Percentiles rank a stretch among this genome's conserved stretches.
These are phyloP conservation scores for Senna tora DNA, from an alignment of 306 rosid species.

Conservation along the genomic window DNA sequence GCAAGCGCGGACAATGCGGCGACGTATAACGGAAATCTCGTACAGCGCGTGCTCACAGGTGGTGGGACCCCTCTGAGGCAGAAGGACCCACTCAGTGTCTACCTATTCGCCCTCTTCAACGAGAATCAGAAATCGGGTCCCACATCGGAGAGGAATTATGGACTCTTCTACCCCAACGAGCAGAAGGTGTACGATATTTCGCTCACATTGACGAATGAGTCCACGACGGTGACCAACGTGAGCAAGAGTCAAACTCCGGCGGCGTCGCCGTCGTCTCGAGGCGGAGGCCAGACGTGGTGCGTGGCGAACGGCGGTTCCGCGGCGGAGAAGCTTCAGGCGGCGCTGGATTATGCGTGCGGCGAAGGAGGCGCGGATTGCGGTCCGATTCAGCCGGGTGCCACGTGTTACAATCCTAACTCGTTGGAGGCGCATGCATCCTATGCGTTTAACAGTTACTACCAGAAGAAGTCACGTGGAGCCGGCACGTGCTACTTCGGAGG, in stretches of 20 bases:
- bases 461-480: conserved; percentile 43
- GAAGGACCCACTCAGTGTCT: conserved; percentile 43
- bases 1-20: conserved; percentile 53
- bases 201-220: conserved; percentile 18
- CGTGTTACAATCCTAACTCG: conserved; percentile 63
- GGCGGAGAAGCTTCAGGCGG: conserved; percentile 51
- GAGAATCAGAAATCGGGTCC: conserved; percentile 60
- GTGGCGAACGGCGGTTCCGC: conserved; percentile 54
- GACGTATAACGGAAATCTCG: conserved; percentile 64
- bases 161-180: conserved; percentile 56
- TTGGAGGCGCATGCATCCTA: conserved; percentile 72
- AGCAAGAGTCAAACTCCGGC: conserved; percentile 43
- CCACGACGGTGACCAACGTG: conserved; percentile 11
- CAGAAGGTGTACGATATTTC: conserved; percentile 51
- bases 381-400: conserved; percentile 54
- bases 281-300: conserved; percentile 57
- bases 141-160: conserved; percentile 65
- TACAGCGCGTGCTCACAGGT: conserved; percentile 46
- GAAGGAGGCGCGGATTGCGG: conserved; percentile 65
- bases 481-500: conserved; percentile 67
- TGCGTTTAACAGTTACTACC: conserved; percentile 68
- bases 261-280: neutral
- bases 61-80: conserved; percentile 56
- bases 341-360: conserved; percentile 64
- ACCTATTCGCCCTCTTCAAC: conserved; percentile 60